These are phyloP conservation scores for Phytophthora lateralis DNA, from an alignment of 352 stramenopile genomes.

Conservation along the genomic window DNA sequence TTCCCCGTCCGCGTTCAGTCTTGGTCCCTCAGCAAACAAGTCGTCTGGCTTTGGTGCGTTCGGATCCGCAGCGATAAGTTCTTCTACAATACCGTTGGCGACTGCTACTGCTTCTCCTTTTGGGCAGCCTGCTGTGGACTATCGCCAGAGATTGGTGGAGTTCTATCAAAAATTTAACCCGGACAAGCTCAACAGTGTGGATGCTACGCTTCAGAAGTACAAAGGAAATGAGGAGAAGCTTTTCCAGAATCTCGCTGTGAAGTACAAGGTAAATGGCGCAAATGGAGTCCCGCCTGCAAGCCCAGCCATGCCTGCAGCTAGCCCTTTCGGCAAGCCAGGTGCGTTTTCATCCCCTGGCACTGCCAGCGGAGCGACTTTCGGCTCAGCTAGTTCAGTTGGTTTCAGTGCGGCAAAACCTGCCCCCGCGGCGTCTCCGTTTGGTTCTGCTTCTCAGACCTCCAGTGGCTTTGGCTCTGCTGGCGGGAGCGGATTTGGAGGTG, in stretches of 20 bases:
- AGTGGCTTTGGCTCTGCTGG: slow-evolving; percentile 30
- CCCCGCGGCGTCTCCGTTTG: slow-evolving; percentile 52
- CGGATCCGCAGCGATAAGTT: slow-evolving; percentile 14
- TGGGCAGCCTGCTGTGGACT: slow-evolving; percentile 48
- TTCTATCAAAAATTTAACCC: slow-evolving; percentile 95
- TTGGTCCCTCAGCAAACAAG: slow-evolving; percentile 28
- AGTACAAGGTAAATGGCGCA: slow-evolving; percentile 68
- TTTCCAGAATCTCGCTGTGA: slow-evolving; percentile 69
- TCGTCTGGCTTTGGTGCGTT: slow-evolving; percentile 37
- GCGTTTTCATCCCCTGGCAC: slow-evolving; percentile 40
- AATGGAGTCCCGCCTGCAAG: slow-evolving; percentile 32
- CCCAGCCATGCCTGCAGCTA: slow-evolving; percentile 47
- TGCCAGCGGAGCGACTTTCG: slow-evolving; percentile 40
- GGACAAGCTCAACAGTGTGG: slow-evolving; percentile 85
- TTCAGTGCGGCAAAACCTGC: slow-evolving; percentile 44
- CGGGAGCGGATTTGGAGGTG: slow-evolving; percentile 37
- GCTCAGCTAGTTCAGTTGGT: slow-evolving; percentile 42
- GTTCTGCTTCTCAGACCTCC: slow-evolving; percentile 27
- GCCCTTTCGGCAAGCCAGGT: slow-evolving; percentile 68
- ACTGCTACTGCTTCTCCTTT: slow-evolving; percentile 40
- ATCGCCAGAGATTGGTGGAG: slow-evolving; percentile 73
- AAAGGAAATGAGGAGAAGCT: slow-evolving; percentile 83
- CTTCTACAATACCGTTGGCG: slow-evolving; percentile 18
- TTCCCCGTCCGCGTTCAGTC: slow-evolving; percentile 32
- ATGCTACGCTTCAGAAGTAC: slow-evolving; percentile 91